Evolutionary conservation across 176 grass and related monocot species (phyloP), one percentile per base, ranked within the genome.

Genomic region (Oryza glumipatula): DNA sequence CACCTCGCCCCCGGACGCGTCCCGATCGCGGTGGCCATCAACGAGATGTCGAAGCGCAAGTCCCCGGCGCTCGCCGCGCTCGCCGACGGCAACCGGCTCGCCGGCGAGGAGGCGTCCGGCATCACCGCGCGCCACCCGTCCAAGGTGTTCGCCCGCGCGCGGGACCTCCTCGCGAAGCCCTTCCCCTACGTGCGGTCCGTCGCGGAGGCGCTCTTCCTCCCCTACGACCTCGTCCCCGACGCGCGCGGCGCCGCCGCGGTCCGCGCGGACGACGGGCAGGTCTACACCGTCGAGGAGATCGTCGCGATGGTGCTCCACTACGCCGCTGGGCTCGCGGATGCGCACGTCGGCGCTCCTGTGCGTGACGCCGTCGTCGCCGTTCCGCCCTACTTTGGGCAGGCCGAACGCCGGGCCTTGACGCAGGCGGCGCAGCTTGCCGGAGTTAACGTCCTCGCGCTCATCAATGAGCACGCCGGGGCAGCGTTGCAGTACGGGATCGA

Each of bases 1-100:
- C 94, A 99, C 80, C 91, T 99, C 70, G 92, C 91, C 45, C 93
- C 94, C 1, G 91, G 94, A 7, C 94, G 89, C 23, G 83, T 66
- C 30, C 97, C 97, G 67, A 99, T 99, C 70, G 65, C 86, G 1
- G 79, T 99, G 67, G 94, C 97, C 79, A 99, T 96, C 78, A 99
- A 99, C 80, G 97, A 99, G 89, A 99, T 99, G 97, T 99, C 97
- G 47, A 99, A 99, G 90, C 91, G 97, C 58, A 99, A 99, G 84
- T 99, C 97, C 72, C 97, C 97, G 3, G 88, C 92, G 44, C 93
- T 99, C 21, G 90, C 88, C 52, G 94, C 88, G 41, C 78, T 99
- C 44, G 85, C 91, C 48, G 90, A 76, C 35, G 94, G 94, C 9
- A 80, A 96, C 81, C 92, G 97, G 63, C 92, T 99, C 7, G 84